Percentiles rank a stretch among this genome's conserved stretches.
Conservation (phyloP, 495 filamentous ascomycete genomes). For the Terfezia boudieri region DNA sequence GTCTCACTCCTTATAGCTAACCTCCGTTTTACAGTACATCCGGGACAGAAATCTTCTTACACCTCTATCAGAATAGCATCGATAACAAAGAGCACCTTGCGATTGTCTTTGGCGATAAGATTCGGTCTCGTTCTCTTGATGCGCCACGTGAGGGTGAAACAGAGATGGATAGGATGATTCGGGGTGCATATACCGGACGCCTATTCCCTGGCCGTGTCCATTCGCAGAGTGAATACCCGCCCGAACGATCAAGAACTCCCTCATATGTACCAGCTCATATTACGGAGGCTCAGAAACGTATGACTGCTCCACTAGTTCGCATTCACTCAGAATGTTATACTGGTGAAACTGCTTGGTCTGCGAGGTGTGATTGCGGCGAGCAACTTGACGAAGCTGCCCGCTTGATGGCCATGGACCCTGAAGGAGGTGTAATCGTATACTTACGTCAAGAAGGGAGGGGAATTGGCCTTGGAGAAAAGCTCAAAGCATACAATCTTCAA, state of each 20-base stretch:
- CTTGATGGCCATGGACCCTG: slow-evolving; percentile 63
- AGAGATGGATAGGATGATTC: slow-evolving; percentile 86
- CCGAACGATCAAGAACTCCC: background rate
- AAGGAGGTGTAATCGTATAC: slow-evolving; percentile 82
- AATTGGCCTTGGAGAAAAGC: slow-evolving; percentile 81
- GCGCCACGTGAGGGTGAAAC: slow-evolving; percentile 65
- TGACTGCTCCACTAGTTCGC: slow-evolving; percentile 43
- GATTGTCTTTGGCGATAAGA: slow-evolving; percentile 82
- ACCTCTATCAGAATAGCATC: slow-evolving; percentile 76
- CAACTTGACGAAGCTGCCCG: slow-evolving; percentile 91
- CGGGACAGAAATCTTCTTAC: slow-evolving; percentile 89
- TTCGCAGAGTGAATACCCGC: slow-evolving; percentile 5
- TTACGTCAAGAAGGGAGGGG: slow-evolving; percentile 88
- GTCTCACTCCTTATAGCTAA: background rate
- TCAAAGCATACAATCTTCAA: slow-evolving; percentile 95
- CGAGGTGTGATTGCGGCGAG: slow-evolving; percentile 92
- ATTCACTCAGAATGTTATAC: slow-evolving; percentile 99
- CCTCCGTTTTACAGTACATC: slow-evolving; percentile 26
- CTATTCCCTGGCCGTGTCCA: slow-evolving; percentile 67
- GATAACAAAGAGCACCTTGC: slow-evolving; percentile 94
- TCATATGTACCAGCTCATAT: background rate
- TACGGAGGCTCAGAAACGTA: slow-evolving; percentile 7
- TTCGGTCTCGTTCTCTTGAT: slow-evolving; percentile 62
- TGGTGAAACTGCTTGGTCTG: slow-evolving; percentile 93
- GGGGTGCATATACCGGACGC: slow-evolving; percentile 75